phyloP scores from a whole-genome alignment of 179 eudicot genomes.

The Spinacia oleracea region DNA sequence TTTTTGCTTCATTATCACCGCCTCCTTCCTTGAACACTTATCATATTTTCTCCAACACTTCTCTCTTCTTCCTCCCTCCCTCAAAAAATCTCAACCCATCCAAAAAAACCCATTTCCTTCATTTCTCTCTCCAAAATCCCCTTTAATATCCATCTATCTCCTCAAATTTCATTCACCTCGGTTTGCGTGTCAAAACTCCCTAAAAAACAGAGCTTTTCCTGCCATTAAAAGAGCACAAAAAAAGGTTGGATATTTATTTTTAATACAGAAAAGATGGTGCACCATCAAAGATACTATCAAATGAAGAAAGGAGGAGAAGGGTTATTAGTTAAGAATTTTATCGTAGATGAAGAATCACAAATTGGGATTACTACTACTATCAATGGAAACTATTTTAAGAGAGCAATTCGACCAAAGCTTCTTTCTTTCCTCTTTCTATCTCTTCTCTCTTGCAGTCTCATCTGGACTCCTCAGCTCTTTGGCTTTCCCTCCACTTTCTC shows the following conservation, averaged over 20 bases:
- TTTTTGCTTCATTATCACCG: neutral
- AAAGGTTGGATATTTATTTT: conserved; percentile 11
- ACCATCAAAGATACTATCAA: conserved; percentile 35
- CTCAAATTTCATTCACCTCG: neutral
- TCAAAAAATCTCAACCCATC: no score
- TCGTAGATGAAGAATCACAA: conserved; percentile 37
- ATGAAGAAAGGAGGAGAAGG: conserved; percentile 38
- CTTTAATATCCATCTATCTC: no score
- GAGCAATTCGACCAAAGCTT: conserved; percentile 48
- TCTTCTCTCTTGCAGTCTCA: conserved; percentile 55
- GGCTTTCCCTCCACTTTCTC: conserved; percentile 44
- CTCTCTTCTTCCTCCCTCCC: neutral
- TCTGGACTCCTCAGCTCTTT: conserved; percentile 51
- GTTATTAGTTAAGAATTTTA: conserved; percentile 14
- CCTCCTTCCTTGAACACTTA: neutral
- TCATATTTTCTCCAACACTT: neutral
- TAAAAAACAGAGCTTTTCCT: neutral
- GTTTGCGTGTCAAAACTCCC: neutral
- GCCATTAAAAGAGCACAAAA: neutral
- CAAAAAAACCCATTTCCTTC: no score
- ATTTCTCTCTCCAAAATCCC: no score
- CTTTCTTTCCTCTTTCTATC: conserved; percentile 45
- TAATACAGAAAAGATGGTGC: conserved; percentile 29
- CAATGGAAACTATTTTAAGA: conserved; percentile 33
- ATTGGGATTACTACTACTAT: neutral